These are phyloP conservation scores for Violaceomyces palustris DNA, from an alignment of 1,284 basidiomycete species.

Conservation along the genomic window DNA sequence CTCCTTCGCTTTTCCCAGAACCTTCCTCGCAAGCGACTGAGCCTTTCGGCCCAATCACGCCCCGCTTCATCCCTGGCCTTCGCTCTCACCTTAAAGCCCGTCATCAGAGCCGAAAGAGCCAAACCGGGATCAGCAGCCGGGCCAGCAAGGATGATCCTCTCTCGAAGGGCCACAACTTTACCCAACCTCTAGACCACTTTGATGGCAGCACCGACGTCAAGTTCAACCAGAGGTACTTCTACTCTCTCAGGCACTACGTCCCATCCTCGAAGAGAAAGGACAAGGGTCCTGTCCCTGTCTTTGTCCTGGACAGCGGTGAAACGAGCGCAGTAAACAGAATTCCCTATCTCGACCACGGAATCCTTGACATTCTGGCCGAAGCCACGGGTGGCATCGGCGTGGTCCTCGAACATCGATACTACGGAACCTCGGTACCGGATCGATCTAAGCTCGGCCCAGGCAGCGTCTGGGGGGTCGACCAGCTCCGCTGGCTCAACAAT, in stretches of 20 bases:
- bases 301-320: slow-evolving; percentile 53
- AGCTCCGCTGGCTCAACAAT: slow-evolving; percentile 76
- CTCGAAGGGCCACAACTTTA: slow-evolving; percentile 56
- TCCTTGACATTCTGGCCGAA: slow-evolving; percentile 74
- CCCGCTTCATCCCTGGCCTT: too few species aligned
- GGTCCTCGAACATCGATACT: slow-evolving; percentile 65
- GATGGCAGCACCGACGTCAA: slow-evolving; percentile 51
- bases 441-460: slow-evolving; percentile 65
- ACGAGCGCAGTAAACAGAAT: slow-evolving; percentile 41
- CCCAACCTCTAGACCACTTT: slow-evolving; percentile 76
- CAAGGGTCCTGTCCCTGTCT: slow-evolving; percentile 41
- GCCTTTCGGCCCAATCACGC: too few species aligned
- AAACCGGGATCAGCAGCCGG: too few species aligned
- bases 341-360: slow-evolving; percentile 59
- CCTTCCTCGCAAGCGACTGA: too few species aligned
- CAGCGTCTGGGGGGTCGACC: slow-evolving; percentile 45
- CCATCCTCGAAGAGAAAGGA: slow-evolving; percentile 73
- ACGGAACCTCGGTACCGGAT: slow-evolving; percentile 73
- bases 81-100: too few species aligned
- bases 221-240: slow-evolving; percentile 68
- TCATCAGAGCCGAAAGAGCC: too few species aligned
- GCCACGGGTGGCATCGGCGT: slow-evolving; percentile 78
- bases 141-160: too few species aligned
- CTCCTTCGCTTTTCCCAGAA: too few species aligned
- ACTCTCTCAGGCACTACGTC: slow-evolving; percentile 75